These are phyloP conservation scores for Penicillium frequentans DNA, from an alignment of 2,329 filamentous ascomycete species.

Conservation along the genomic window DNA sequence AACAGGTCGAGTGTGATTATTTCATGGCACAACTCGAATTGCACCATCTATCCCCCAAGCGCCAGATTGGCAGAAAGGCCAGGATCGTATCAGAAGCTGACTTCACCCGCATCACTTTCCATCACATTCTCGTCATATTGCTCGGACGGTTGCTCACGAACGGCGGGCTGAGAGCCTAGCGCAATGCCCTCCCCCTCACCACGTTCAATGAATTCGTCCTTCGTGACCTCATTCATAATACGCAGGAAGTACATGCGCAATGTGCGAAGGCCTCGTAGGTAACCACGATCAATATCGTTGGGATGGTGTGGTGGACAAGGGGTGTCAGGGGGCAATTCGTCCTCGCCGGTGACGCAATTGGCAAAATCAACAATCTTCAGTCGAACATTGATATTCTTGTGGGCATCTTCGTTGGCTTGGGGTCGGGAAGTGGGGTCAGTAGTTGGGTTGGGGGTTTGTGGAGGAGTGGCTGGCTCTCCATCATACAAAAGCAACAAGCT, in stretches of 20 bases:
- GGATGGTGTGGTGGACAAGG: slow-evolving; percentile 80
- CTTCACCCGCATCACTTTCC: slow-evolving; percentile 45
- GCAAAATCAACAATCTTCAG: slow-evolving; percentile 99
- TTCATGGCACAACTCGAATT: neutral
- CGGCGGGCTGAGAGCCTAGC: slow-evolving; percentile 33
- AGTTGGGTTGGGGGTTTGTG: slow-evolving; percentile 19
- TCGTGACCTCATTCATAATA: slow-evolving; percentile 75
- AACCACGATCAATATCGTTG: slow-evolving; percentile 79
- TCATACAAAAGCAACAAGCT: slow-evolving; percentile 96
- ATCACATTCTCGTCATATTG: slow-evolving; percentile 42
- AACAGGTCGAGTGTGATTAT: neutral
- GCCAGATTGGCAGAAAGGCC: slow-evolving; percentile 9
- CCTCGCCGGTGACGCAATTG: slow-evolving; percentile 90
- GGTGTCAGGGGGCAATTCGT: slow-evolving; percentile 58
- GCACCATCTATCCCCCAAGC: slow-evolving; percentile 13
- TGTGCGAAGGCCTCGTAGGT: slow-evolving; percentile 78
- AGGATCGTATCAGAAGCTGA: slow-evolving; percentile 37
- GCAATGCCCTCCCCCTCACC: slow-evolving; percentile 45
- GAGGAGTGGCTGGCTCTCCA: slow-evolving; percentile 55
- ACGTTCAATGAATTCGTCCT: slow-evolving; percentile 45
- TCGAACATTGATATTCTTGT: slow-evolving; percentile 54
- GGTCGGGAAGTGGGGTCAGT: slow-evolving; percentile 34
- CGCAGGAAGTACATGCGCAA: slow-evolving; percentile 80
- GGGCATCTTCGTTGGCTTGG: slow-evolving; percentile 35
- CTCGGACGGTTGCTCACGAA: slow-evolving; percentile 30